Conservation (phyloP, 2,329 filamentous ascomycete species). For the Arachnomyces sp. region DNA sequence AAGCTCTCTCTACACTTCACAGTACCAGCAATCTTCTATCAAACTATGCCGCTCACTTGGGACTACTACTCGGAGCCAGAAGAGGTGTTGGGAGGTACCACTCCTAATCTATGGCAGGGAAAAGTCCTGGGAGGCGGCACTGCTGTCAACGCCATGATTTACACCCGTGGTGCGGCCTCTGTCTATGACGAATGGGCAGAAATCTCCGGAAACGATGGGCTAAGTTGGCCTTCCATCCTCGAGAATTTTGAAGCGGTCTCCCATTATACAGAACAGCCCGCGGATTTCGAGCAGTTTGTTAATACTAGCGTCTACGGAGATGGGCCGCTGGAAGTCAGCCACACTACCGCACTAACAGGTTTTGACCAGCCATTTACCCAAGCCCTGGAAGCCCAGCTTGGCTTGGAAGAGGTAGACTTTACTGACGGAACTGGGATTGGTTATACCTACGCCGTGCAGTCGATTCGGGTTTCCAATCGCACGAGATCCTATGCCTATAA, state of each 20-base stretch:
- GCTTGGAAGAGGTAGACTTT: constrained; percentile 13
- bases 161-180: constrained; percentile 37
- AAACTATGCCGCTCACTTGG: too few species aligned
- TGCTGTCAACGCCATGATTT: constrained; percentile 35
- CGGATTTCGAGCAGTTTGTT: constrained; percentile 1
- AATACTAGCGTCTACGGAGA: constrained; percentile 3
- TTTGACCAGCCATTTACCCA: constrained; percentile 11
- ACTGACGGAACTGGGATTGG: constrained; percentile 18
- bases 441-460: not conserved
- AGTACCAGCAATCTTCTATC: too few species aligned
- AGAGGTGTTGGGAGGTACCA: too few species aligned
- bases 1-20: too few species aligned
- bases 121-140: constrained; percentile 38
- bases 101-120: not conserved
- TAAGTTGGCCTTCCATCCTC: too few species aligned
- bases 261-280: not conserved
- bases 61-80: too few species aligned
- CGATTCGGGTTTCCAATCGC: not conserved
- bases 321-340: constrained; percentile 9
- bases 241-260: constrained; percentile 8
- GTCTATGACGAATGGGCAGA: constrained; percentile 44
- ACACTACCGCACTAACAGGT: too few species aligned
- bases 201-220: constrained; percentile 27
- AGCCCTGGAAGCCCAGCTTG: constrained; percentile 15
- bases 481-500: not conserved